Evolutionary conservation across 768 basidiomycete genomes (phyloP), one percentile per base, ranked within the genome.

Genomic region (Hebeloma cylindrosporum): DNA sequence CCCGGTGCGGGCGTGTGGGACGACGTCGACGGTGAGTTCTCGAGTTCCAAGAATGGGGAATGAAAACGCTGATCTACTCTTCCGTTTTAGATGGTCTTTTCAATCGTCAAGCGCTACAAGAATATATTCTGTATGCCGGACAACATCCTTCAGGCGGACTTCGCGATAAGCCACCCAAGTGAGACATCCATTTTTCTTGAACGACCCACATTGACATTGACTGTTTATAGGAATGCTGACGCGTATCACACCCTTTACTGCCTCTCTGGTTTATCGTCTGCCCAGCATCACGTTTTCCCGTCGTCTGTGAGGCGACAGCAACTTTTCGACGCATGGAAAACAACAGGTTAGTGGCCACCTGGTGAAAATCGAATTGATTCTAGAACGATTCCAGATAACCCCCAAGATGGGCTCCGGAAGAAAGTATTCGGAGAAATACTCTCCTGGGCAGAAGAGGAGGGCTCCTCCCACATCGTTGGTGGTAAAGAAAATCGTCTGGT

Each of bases 121-220:
- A 90, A 54, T 99, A 90, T 61, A 77, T 96, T 31, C 68, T 97
- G 2, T 78, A 81, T 38, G 90, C 91, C 13, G 93, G 85, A 0
- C 96, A 99, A 58, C 80, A 85, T 50, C 81, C 84, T 1, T 75
- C 83, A 0, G 94, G 93, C 5, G 96, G 96, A 11, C 64, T 98
- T 39, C 74, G 93, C 17, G 96, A 99, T 60, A 99, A 99, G 60
- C 96, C 96, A 10, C 90, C 91, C 28, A 97, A 96, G 88, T 90
- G 63, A 41, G 79, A 63, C 21, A 3, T 14, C 34, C 23, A 11
- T 6, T 21, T 14, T 11, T 28, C 32, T n/a, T 14, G 13, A 8
- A 20, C 35, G 17, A 30, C 2, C 29, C 22, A 25, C 25, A 18
- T 25, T 30, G 3, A 29, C 13, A 34, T 20, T 29, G 16, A 34